Conservation (phyloP, 768 basidiomycete genomes). For the Boletus barrowsii region DNA sequence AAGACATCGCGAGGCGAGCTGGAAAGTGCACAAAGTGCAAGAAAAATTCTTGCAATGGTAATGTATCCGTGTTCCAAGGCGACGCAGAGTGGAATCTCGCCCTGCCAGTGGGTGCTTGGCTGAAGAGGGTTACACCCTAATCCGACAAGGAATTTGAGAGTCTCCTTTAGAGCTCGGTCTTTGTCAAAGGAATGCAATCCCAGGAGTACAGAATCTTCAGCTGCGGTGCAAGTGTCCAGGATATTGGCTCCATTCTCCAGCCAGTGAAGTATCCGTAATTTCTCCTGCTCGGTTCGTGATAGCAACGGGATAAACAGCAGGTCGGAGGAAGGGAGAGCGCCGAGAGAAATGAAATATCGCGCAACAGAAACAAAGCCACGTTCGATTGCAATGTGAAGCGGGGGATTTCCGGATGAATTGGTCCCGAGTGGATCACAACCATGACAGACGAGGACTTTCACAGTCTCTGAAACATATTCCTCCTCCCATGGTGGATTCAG, state of each 20-base stretch:
- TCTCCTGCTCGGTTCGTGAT: background rate
- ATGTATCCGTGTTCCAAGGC: background rate
- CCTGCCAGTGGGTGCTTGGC: background rate
- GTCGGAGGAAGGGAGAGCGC: no score
- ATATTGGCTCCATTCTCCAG: background rate
- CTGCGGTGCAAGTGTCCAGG: no score
- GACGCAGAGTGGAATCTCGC: background rate
- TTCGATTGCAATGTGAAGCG: background rate
- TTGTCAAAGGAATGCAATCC: no score
- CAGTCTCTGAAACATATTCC: no score
- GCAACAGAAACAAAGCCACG: background rate
- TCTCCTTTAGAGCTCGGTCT: no score
- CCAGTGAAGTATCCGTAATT: background rate
- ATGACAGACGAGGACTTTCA: no score
- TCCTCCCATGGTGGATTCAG: background rate
- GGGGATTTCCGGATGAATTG: background rate
- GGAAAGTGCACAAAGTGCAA: background rate
- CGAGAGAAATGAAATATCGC: background rate
- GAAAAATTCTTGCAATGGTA: background rate
- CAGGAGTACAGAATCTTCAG: no score
- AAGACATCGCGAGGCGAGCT: background rate
- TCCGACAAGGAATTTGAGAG: background rate
- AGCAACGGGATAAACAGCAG: no score
- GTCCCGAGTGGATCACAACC: background rate
- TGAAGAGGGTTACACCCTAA: background rate